A percentile compares a stretch with the other conserved stretches of the same genome.
Conservation (phyloP, 2,329 filamentous ascomycete genomes). For the Calonectria henricotiae region DNA sequence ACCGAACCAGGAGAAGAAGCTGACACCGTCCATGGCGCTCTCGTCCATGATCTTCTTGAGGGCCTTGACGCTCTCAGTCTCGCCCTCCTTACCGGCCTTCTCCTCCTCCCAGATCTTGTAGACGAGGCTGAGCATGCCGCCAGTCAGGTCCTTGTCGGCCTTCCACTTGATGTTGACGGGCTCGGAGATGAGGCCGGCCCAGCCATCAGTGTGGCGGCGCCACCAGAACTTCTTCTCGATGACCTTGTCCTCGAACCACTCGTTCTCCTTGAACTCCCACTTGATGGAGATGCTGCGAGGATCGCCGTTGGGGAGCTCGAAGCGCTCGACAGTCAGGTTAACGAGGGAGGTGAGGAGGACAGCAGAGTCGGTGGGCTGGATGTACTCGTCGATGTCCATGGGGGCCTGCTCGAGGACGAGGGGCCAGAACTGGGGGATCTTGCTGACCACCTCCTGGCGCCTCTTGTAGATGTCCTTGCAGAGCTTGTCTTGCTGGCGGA, state of each 20-base stretch:
- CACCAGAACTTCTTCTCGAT: slow-evolving; percentile 96
- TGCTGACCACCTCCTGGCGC: slow-evolving; percentile 78
- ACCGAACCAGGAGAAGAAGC: slow-evolving; percentile 93
- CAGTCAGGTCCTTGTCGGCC: slow-evolving; percentile 83
- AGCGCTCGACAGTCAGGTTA: slow-evolving; percentile 82
- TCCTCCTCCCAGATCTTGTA: slow-evolving; percentile 78
- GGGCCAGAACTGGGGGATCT: slow-evolving; percentile 94
- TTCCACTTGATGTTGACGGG: slow-evolving; percentile 93
- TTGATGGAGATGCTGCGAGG: slow-evolving; percentile 85
- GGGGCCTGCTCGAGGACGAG: slow-evolving; percentile 92
- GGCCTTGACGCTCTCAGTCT: slow-evolving; percentile 66
- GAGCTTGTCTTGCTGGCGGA: slow-evolving; percentile 81
- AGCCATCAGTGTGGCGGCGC: slow-evolving; percentile 78
- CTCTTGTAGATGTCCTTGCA: slow-evolving; percentile 82
- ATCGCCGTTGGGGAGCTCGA: slow-evolving; percentile 84
- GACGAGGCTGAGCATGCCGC: slow-evolving; percentile 83
- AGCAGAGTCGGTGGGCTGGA: slow-evolving; percentile 84
- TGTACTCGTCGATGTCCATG: slow-evolving; percentile 88
- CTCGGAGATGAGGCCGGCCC: slow-evolving; percentile 87
- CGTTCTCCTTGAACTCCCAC: slow-evolving; percentile 86
- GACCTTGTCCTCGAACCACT: slow-evolving; percentile 83
- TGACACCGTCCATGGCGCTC: slow-evolving; percentile 76
- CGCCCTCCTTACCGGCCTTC: slow-evolving; percentile 63
- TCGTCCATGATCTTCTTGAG: slow-evolving; percentile 72
- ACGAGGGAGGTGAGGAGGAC: slow-evolving; percentile 80